These are phyloP conservation scores for Coccomyxa sp. DNA, from an alignment of 139 green algal genomes.

Conservation along the genomic window DNA sequence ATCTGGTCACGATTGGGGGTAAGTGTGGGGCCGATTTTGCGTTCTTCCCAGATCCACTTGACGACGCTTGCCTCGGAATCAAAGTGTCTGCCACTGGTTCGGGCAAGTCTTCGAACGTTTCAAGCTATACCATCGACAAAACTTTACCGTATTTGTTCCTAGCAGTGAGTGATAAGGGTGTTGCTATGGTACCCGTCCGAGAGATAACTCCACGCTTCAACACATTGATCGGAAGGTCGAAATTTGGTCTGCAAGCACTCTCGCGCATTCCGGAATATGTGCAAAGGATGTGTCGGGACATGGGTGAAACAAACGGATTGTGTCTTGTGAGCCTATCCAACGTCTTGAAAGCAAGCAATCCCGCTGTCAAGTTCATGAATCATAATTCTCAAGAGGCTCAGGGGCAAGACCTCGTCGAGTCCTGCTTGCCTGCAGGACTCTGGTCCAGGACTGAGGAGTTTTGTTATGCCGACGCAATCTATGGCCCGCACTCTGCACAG, in stretches of 20 bases:
- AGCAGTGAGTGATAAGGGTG: background rate
- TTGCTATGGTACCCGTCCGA: background rate
- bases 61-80: background rate
- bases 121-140: background rate
- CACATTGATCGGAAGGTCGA: background rate
- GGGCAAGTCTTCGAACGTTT: background rate
- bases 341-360: background rate
- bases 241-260: background rate
- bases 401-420: background rate
- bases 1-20: background rate
- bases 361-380: background rate
- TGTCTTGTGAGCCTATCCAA: background rate
- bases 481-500: background rate
- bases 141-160: background rate
- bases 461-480: background rate
- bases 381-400: background rate
- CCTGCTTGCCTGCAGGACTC: background rate
- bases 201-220: background rate
- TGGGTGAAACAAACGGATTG: background rate
- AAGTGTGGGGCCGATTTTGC: background rate
- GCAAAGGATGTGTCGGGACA: background rate
- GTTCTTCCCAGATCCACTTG: background rate
- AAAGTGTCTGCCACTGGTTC: background rate
- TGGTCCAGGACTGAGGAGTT: background rate
- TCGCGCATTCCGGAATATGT: background rate